Percentiles rank a stretch among this genome's conserved stretches.
These are phyloP conservation scores for Verticillium nonalfalfae DNA, from an alignment of 2,329 filamentous ascomycete species.

Conservation along the genomic window DNA sequence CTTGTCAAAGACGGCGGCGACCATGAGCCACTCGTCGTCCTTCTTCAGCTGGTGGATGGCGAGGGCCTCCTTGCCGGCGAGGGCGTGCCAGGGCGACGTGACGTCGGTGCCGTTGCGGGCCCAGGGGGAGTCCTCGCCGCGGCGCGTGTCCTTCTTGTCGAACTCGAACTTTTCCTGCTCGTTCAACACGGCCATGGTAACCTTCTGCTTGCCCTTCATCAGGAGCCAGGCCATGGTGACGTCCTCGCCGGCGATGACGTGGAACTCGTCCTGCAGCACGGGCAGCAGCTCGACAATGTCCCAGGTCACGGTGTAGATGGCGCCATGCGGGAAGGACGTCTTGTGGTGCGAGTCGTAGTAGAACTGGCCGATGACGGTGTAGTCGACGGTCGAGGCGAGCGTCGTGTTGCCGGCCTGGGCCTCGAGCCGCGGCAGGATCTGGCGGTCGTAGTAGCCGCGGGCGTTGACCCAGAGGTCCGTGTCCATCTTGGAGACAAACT, in stretches of 20 bases:
- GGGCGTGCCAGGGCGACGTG: slow-evolving; percentile 16
- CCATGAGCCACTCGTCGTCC: slow-evolving; percentile 17
- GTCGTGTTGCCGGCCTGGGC: slow-evolving; percentile 6
- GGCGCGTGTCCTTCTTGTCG: slow-evolving; percentile 17
- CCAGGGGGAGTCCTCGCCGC: slow-evolving; percentile 19
- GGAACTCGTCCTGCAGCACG: slow-evolving; percentile 16
- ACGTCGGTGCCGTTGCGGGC: slow-evolving; percentile 17
- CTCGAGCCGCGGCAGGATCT: slow-evolving; percentile 15
- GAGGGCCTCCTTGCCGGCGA: slow-evolving; percentile 14
- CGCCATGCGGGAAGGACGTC: slow-evolving; percentile 21
- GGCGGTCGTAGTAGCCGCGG: slow-evolving; percentile 20
- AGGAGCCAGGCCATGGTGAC: slow-evolving; percentile 20
- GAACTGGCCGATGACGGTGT: slow-evolving; percentile 21
- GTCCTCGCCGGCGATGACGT: slow-evolving; percentile 21
- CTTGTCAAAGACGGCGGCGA: slow-evolving; percentile 20
- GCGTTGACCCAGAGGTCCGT: slow-evolving; percentile 24
- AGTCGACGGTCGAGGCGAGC: slow-evolving; percentile 8
- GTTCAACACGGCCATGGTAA: slow-evolving; percentile 21
- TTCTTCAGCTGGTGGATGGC: slow-evolving; percentile 21
- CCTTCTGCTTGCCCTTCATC: slow-evolving; percentile 20
- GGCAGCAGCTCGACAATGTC: slow-evolving; percentile 21
- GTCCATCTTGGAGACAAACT: slow-evolving; percentile 24
- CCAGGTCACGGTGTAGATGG: slow-evolving; percentile 26
- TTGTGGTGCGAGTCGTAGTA: slow-evolving; percentile 17
- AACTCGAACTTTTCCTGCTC: slow-evolving; percentile 23